Percentiles rank a stretch among this genome's conserved stretches.
phyloP scores from a whole-genome alignment of 2,329 filamentous ascomycete genomes.

The Calonectria hongkongensis region DNA sequence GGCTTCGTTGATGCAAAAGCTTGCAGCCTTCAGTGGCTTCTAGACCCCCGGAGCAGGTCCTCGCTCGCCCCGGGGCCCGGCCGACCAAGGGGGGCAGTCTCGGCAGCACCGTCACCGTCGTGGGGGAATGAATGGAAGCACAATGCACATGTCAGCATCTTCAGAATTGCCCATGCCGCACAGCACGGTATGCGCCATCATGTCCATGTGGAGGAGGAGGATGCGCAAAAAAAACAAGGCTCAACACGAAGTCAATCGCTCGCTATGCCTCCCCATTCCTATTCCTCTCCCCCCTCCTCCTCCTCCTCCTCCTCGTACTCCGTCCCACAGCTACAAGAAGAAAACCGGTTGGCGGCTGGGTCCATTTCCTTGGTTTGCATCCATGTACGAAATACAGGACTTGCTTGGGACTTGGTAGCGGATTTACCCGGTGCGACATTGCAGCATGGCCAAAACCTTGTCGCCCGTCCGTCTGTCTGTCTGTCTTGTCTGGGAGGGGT shows the following conservation, averaged over 20 bases:
- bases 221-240: background rate
- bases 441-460: conserved; percentile 3
- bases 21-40: conserved; percentile 18
- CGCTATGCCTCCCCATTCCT: background rate
- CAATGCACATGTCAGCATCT: background rate
- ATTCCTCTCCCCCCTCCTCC: background rate
- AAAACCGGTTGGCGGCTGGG: conserved; percentile 11
- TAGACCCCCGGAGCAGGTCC: conserved; percentile 2
- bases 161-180: conserved; percentile 9
- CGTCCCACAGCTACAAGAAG: background rate
- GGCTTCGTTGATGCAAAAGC: conserved; percentile 16
- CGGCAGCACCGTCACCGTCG: conserved; percentile 19
- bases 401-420: background rate
- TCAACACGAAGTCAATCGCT: conserved; percentile 11
- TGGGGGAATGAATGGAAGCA: background rate
- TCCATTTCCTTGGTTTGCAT: conserved; percentile 18
- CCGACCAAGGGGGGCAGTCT: conserved; percentile 9
- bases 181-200: too few species aligned
- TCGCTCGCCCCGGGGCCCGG: background rate
- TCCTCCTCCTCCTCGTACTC: background rate
- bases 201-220: background rate
- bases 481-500: background rate
- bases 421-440: conserved; percentile 17
- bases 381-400: background rate
- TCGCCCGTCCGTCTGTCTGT: background rate